These are phyloP conservation scores for Plasmodium yoelii DNA, from an alignment of 169 alveolate species.

Conservation along the genomic window DNA sequence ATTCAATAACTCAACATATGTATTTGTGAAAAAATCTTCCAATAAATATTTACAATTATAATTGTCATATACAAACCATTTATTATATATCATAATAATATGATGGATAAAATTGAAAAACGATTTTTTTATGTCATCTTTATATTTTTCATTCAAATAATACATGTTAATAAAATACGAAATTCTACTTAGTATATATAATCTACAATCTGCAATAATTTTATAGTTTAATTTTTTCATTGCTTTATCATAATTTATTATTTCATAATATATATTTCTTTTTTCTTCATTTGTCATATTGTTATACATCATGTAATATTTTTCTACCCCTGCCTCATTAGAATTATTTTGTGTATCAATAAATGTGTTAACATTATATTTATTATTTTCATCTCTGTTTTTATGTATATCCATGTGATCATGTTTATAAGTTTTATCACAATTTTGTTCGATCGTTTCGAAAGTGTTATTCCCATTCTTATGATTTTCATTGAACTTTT, in stretches of 20 bases:
- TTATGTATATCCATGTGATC: neutral
- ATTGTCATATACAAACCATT: constrained; percentile 48
- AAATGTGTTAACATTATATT: neutral
- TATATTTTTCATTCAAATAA: constrained; percentile 25
- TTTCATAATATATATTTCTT: constrained; percentile 7
- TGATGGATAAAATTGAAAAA: constrained; percentile 74
- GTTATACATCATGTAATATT: constrained; percentile 4
- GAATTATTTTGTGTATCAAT: neutral
- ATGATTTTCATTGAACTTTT: neutral
- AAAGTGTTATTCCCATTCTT: too few species aligned
- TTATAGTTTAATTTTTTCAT: constrained; percentile 34
- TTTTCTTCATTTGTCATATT: constrained; percentile 33
- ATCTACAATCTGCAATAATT: constrained; percentile 56
- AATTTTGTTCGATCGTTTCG: too few species aligned
- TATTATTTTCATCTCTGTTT: neutral
- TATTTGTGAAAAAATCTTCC: constrained; percentile 47
- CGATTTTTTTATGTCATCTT: constrained; percentile 39
- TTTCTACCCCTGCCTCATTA: neutral
- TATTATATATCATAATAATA: constrained; percentile 41
- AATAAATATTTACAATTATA: constrained; percentile 44
- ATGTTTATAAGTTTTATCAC: neutral
- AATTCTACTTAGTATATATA: constrained; percentile 59
- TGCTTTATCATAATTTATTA: constrained; percentile 34
- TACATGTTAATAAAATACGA: constrained; percentile 42
- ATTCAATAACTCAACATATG: constrained; percentile 19